These are phyloP conservation scores for Simplicillium sp. DNA, from an alignment of 2,329 filamentous ascomycete species.

Conservation along the genomic window DNA sequence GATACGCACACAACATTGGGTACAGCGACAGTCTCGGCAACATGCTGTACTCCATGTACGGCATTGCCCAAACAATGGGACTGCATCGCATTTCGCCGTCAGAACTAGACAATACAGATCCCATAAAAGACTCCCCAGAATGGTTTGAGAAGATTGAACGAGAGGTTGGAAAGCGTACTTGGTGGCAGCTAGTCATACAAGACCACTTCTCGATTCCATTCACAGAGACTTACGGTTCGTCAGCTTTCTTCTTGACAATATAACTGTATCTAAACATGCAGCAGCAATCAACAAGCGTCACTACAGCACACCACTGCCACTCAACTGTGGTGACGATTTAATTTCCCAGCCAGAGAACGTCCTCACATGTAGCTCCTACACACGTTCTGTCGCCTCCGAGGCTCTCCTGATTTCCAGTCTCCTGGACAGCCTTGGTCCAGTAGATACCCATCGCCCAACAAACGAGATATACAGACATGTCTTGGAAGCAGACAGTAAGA, in stretches of 20 bases:
- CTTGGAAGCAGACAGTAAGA: slow-evolving; percentile 12
- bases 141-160: slow-evolving; percentile 14
- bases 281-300: slow-evolving; percentile 18
- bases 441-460: no score
- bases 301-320: slow-evolving; percentile 18
- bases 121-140: not conserved
- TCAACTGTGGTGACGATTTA: slow-evolving; percentile 21
- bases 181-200: slow-evolving; percentile 26
- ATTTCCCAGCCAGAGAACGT: slow-evolving; percentile 3
- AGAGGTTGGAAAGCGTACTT: slow-evolving; percentile 23
- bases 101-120: not conserved
- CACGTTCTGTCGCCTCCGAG: slow-evolving; percentile 16
- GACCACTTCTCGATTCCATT: slow-evolving; percentile 25
- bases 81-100: slow-evolving; percentile 13
- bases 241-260: not conserved
- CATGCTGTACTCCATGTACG: slow-evolving; percentile 21
- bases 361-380: slow-evolving; percentile 14
- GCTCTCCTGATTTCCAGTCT: slow-evolving; percentile 19
- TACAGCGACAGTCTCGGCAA: slow-evolving; percentile 23
- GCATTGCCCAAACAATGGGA: slow-evolving; percentile 21
- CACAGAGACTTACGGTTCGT: slow-evolving; percentile 22
- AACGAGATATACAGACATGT: no score
- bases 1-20: slow-evolving; percentile 25
- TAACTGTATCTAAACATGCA: not conserved
- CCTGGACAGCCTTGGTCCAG: slow-evolving; percentile 20